Base-by-base conservation (phyloP, 1,139 yeast genomes). In the Magnusiomyces tetraspermus region DNA sequence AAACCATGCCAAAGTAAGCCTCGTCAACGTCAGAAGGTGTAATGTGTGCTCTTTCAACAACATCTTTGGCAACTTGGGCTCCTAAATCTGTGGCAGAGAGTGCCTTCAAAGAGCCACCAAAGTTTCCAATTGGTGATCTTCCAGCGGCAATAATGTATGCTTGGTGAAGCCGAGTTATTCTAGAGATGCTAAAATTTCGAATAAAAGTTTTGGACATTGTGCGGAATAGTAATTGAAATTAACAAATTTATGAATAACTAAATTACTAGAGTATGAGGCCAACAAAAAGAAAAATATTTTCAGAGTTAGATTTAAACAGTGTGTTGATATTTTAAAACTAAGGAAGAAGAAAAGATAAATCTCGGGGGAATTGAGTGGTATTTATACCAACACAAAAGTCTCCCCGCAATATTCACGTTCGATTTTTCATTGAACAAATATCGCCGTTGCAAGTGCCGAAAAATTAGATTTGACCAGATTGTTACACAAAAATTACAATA, bases 121-220 rank as follows among this genome's bases (percentile, higher is more conserved):
- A 78, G 48, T 77, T 72, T 38, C 83, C 83, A 55, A 79, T 74
- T 40, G 84, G 82, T 10, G 84, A 79, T 65, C 84, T 73, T 49
- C 80, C 76, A 13, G 78, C 70, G 38, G 81, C 67, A 51, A 79
- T 78, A 58, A 79, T 77, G 66, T 78, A 78, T 37, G 76, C 83
- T 17, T 62, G 40, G 53, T 54, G 50, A 38, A 54, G 54, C 22
- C 43, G 48, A 22, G 37, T 15, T 10, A 46, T 42, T 36, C 49
- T 36, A 8, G 56, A 49, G 42, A 47, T 36, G 43, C 52, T 49
- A 46, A 53, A 51, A 47, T 46, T 45, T 46, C 57, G 43, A 23
- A 42, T n/a, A 44, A 53, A 55, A 24, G 44, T 49, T 17, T 42
- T 53, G 37, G 56, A 49, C 56, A 55, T 53, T 6, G 26, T 45